These are phyloP conservation scores for Cryptococcus maquisensis DNA, from an alignment of 1,284 basidiomycete genomes.

Conservation along the genomic window DNA sequence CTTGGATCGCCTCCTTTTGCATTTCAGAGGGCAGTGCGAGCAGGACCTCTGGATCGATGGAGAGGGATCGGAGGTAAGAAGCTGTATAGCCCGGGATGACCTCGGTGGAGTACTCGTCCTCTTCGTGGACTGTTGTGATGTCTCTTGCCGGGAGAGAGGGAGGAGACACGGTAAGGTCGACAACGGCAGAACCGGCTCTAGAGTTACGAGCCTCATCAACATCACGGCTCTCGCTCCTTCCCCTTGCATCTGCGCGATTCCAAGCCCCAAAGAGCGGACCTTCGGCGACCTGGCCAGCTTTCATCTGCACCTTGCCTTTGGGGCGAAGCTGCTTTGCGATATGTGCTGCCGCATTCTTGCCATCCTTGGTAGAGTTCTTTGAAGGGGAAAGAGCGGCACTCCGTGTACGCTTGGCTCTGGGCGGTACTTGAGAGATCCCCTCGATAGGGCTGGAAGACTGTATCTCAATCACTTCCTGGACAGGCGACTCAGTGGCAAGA, in stretches of 20 bases:
- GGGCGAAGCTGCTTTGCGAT: slow-evolving; percentile 43
- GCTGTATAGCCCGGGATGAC: slow-evolving; percentile 29
- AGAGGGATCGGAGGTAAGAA: slow-evolving; percentile 59
- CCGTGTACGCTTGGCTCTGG: slow-evolving; percentile 6
- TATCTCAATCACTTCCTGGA: neutral
- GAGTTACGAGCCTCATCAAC: neutral
- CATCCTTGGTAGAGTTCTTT: slow-evolving; percentile 6
- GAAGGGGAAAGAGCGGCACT: neutral
- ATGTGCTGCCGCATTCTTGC: slow-evolving; percentile 34
- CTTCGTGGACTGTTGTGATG: neutral
- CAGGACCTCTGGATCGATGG: slow-evolving; percentile 66
- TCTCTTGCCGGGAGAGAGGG: neutral
- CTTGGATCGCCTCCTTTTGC: slow-evolving; percentile 63
- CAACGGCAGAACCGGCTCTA: slow-evolving; percentile 4
- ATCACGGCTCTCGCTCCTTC: neutral
- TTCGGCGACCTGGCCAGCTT: slow-evolving; percentile 29
- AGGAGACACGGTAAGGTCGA: slow-evolving; percentile 11
- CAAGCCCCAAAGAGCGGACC: slow-evolving; percentile 38
- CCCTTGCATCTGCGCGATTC: slow-evolving; percentile 13
- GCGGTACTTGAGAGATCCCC: neutral
- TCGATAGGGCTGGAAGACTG: neutral
- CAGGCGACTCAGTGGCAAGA: neutral
- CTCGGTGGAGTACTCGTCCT: neutral
- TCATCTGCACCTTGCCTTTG: slow-evolving; percentile 39
- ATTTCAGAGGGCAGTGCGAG: slow-evolving; percentile 67